Percentiles rank a stretch among this genome's conserved stretches.
phyloP scores from a whole-genome alignment of 768 basidiomycete species.

The Suillus sp. region DNA sequence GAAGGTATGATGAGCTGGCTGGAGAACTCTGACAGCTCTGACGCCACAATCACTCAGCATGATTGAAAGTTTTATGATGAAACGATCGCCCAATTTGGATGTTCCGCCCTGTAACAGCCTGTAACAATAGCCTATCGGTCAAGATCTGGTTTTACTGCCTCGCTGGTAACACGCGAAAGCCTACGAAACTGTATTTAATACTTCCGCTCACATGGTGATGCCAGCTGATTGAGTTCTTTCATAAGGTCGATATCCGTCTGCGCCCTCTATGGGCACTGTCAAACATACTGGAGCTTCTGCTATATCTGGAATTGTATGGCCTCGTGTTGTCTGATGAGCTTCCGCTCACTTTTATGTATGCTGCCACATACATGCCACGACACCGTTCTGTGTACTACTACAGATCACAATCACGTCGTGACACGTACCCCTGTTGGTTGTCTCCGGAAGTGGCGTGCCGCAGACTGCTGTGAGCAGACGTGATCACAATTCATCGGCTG shows the following conservation, averaged over 20 bases:
- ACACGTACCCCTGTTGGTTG: neutral
- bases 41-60: neutral
- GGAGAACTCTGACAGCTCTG: neutral
- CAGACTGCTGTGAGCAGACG: neutral
- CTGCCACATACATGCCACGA: slow-evolving; percentile 8
- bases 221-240: neutral
- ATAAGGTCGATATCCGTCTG: neutral
- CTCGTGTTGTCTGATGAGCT: neutral
- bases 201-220: neutral
- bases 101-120: neutral
- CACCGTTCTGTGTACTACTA: neutral
- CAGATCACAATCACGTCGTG: neutral
- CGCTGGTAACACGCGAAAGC: neutral
- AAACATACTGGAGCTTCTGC: too few species aligned
- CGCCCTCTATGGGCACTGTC: neutral
- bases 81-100: neutral
- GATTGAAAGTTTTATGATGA: neutral
- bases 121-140: neutral
- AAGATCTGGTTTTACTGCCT: neutral
- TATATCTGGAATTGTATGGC: neutral
- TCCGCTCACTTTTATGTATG: neutral
- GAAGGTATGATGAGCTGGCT: neutral
- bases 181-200: neutral
- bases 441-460: neutral
- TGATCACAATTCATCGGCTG: neutral